Evolutionary conservation across 768 basidiomycete genomes (phyloP).

Genomic region (Daedalea quercina): DNA sequence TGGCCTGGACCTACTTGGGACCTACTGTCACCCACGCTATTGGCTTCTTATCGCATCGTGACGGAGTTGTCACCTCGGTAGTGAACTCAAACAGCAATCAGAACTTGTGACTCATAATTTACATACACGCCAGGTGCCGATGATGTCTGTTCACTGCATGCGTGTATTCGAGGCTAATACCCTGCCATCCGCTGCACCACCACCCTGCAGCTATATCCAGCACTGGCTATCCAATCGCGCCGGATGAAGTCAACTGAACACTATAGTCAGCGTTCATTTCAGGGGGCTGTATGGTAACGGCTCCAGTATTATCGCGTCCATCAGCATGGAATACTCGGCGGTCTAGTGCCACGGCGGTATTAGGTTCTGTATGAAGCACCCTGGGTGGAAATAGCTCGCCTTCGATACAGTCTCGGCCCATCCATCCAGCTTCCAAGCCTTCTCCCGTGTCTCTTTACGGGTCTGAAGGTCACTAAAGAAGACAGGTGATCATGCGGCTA

Average conservation of each 20-base stretch:
- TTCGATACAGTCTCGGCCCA: conserved; percentile 95
- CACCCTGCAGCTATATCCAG: no score
- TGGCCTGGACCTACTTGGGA: conserved; percentile 6
- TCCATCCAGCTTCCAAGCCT: conserved; percentile 91
- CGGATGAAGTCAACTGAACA: neutral
- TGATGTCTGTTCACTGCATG: no score
- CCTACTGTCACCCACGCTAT: conserved; percentile 5
- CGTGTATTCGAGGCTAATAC: no score
- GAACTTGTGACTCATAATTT: neutral
- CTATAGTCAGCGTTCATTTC: conserved; percentile 49
- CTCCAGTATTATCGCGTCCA: conserved; percentile 81
- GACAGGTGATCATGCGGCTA: conserved; percentile 9
- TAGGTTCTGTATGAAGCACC: neutral
- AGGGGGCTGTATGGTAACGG: conserved; percentile 82
- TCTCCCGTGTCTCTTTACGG: conserved; percentile 79
- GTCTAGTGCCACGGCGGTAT: conserved; percentile 49
- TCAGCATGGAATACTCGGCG: conserved; percentile 73
- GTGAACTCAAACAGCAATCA: conserved; percentile 2
- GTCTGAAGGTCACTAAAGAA: conserved; percentile 60
- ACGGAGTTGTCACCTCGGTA: neutral
- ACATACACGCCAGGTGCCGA: neutral
- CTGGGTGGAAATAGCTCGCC: conserved; percentile 33
- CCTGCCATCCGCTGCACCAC: no score
- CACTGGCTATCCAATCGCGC: no score
- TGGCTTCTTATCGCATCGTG: neutral